These are phyloP conservation scores for Crithidia acanthocephali DNA, from an alignment of 208 protist species.

Conservation along the genomic window DNA sequence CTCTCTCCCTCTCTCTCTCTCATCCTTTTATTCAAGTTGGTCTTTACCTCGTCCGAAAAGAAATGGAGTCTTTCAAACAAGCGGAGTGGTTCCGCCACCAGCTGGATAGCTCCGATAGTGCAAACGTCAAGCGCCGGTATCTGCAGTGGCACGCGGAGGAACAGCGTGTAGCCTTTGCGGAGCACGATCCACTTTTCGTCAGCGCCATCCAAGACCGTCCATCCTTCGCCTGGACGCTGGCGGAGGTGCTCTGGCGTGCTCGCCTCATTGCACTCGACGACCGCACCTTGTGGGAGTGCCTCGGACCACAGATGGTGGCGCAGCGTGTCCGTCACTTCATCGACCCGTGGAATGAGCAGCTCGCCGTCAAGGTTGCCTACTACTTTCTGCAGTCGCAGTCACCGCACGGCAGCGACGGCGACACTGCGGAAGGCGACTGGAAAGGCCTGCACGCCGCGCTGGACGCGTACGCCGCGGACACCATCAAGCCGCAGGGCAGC, in stretches of 20 bases:
- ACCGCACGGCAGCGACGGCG: background rate
- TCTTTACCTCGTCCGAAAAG: slow-evolving; percentile 4
- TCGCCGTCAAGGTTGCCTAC: slow-evolving; percentile 75
- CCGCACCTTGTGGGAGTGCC: slow-evolving; percentile 75
- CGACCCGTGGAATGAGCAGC: slow-evolving; percentile 86
- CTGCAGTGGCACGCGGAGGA: slow-evolving; percentile 36
- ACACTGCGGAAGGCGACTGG: background rate
- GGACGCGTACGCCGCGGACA: slow-evolving; percentile 36
- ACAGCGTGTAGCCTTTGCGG: background rate
- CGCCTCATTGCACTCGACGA: slow-evolving; percentile 73
- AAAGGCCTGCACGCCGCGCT: slow-evolving; percentile 30
- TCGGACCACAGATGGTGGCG: slow-evolving; percentile 41
- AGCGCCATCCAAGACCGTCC: background rate
- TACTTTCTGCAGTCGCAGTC: slow-evolving; percentile 33
- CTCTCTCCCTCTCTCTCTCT: background rate
- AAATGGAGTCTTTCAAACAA: slow-evolving; percentile 7
- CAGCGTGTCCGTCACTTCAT: slow-evolving; percentile 30
- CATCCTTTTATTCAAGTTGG: slow-evolving; percentile 5
- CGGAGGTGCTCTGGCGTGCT: slow-evolving; percentile 38
- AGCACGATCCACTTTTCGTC: slow-evolving; percentile 25
- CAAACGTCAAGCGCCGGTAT: slow-evolving; percentile 63
- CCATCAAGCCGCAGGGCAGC: slow-evolving; percentile 51
- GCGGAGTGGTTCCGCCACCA: slow-evolving; percentile 47
- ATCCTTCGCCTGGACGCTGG: slow-evolving; percentile 28
- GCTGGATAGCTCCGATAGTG: slow-evolving; percentile 55